Conservation (phyloP, 2,329 filamentous ascomycete species). For the Hypomyces perniciosus region DNA sequence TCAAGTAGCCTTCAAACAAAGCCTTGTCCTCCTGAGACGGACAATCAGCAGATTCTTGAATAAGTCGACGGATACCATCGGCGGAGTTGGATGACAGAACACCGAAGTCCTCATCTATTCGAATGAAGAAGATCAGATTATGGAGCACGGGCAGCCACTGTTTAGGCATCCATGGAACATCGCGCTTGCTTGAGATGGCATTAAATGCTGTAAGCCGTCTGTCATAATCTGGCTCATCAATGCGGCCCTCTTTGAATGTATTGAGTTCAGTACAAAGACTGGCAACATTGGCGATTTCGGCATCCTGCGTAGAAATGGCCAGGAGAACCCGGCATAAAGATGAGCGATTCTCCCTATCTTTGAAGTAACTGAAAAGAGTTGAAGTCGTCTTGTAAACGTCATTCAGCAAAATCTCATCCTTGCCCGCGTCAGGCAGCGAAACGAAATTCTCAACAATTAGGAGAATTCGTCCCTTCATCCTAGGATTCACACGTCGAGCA, state of each 20-base stretch:
- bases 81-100: constrained; percentile 76
- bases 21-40: constrained; percentile 27
- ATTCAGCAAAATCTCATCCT: constrained; percentile 44
- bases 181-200: constrained; percentile 59
- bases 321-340: constrained; percentile 67
- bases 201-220: constrained; percentile 72
- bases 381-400: constrained; percentile 69
- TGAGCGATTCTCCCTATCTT: constrained; percentile 69
- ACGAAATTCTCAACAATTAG: constrained; percentile 77
- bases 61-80: constrained; percentile 70
- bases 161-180: constrained; percentile 52
- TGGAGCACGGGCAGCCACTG: constrained; percentile 87
- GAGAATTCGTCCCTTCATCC: constrained; percentile 74
- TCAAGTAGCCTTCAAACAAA: constrained; percentile 54
- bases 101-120: constrained; percentile 80
- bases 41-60: constrained; percentile 54
- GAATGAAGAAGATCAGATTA: constrained; percentile 84
- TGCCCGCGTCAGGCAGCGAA: constrained; percentile 46
- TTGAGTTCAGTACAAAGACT: constrained; percentile 74
- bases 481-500: constrained; percentile 73
- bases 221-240: constrained; percentile 88
- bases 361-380: constrained; percentile 85
- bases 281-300: constrained; percentile 57
- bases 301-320: constrained; percentile 61
- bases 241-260: constrained; percentile 61